These are phyloP conservation scores for Tuber aestivum DNA, from an alignment of 495 filamentous ascomycete genomes.

Conservation along the genomic window DNA sequence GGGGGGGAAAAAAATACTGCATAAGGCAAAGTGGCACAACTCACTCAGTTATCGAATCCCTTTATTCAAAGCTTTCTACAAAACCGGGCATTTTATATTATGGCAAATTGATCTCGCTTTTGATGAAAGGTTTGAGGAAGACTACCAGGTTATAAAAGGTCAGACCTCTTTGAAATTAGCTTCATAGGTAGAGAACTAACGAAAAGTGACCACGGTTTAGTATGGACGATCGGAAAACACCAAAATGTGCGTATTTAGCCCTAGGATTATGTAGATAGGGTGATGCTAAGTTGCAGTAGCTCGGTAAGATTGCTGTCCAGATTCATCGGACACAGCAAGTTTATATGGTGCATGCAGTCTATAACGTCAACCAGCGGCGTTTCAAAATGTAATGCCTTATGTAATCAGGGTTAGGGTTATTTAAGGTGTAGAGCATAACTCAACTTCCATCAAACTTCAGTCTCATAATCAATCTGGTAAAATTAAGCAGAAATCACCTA, in stretches of 20 bases:
- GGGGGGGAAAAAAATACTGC: too few species aligned
- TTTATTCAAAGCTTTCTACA: constrained; percentile 14
- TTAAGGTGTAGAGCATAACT: too few species aligned
- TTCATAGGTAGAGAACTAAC: background rate
- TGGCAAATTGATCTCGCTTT: constrained; percentile 34
- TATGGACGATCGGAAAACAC: constrained; percentile 19
- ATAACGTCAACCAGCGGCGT: too few species aligned
- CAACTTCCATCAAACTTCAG: too few species aligned
- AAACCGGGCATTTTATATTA: constrained; percentile 18
- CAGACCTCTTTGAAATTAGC: background rate
- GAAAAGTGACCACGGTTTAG: background rate
- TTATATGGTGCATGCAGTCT: too few species aligned
- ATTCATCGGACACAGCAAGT: background rate
- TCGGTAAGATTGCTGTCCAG: background rate
- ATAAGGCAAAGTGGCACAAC: too few species aligned
- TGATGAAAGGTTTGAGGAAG: constrained; percentile 16
- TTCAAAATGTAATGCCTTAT: too few species aligned
- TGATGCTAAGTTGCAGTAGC: background rate
- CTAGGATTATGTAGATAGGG: background rate
- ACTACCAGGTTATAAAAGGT: constrained; percentile 30
- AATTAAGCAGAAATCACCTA: too few species aligned
- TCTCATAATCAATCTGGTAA: too few species aligned
- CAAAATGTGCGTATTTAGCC: background rate
- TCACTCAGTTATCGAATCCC: background rate
- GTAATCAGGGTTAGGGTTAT: too few species aligned